Percentiles rank a stretch among this genome's conserved stretches.
These are phyloP conservation scores for Coemansia sp. DNA, from an alignment of 192 early-diverging fungal species.

Conservation along the genomic window DNA sequence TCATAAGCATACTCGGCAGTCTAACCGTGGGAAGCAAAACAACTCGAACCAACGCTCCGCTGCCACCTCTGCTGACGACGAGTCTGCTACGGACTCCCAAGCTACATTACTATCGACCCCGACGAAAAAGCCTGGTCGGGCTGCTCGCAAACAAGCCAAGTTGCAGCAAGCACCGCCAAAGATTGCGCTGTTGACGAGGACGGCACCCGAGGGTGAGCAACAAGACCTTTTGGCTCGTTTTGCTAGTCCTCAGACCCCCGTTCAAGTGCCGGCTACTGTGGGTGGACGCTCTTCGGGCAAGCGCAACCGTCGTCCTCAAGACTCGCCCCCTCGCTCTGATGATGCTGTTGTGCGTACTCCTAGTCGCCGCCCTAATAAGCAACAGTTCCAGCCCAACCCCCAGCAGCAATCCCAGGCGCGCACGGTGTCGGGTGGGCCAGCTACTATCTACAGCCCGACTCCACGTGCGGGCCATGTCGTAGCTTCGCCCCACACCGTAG, in stretches of 20 bases:
- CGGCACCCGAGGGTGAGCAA: conserved; percentile 22
- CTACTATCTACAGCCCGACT: conserved; percentile 11
- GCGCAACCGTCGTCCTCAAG: conserved; percentile 27
- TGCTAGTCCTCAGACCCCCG: neutral
- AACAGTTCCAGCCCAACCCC: neutral
- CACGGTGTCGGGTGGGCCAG: neutral
- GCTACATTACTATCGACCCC: conserved; percentile 5
- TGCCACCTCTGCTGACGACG: neutral
- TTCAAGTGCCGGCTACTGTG: neutral
- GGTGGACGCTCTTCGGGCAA: neutral
- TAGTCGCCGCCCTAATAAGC: conserved; percentile 4
- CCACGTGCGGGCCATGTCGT: conserved; percentile 6
- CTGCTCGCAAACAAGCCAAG: conserved; percentile 7
- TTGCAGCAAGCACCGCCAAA: conserved; percentile 1
- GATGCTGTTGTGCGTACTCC: conserved; percentile 19
- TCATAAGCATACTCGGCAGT: conserved; percentile 11
- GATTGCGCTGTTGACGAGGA: conserved; percentile 18
- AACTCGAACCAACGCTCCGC: conserved; percentile 32
- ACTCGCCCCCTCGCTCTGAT: conserved; percentile 6
- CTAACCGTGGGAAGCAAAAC: conserved; percentile 30
- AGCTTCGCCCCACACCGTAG: neutral
- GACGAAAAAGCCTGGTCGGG: conserved; percentile 14
- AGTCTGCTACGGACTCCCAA: neutral
- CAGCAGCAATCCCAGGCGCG: conserved; percentile 4
- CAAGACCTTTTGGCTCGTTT: conserved; percentile 22